A percentile compares a stretch with the other conserved stretches of the same genome.
phyloP scores from a whole-genome alignment of 2,329 filamentous ascomycete species.

The Colletotrichum australisinense region DNA sequence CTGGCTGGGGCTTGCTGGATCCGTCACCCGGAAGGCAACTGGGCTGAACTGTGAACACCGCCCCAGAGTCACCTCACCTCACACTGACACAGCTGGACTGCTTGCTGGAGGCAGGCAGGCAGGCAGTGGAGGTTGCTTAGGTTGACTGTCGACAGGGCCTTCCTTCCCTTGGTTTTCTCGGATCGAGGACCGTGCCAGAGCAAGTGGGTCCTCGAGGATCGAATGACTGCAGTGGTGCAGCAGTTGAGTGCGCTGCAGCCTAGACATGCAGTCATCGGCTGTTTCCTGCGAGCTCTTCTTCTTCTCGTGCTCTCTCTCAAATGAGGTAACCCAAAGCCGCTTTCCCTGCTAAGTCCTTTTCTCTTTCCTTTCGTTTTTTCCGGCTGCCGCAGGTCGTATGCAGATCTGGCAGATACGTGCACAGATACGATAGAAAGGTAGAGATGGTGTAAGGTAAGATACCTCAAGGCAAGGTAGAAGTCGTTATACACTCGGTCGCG shows the following conservation, averaged over 20 bases:
- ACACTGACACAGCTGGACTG: not conserved
- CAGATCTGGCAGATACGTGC: not conserved
- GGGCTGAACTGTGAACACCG: not conserved
- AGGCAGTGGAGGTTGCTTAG: not conserved
- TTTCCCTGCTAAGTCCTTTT: not conserved
- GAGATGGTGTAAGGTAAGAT: no score
- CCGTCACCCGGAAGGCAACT: not conserved
- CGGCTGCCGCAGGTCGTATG: not conserved
- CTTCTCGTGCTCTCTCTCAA: not conserved
- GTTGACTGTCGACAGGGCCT: not conserved
- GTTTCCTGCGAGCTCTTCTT: conserved; percentile 10
- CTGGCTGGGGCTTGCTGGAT: conserved; percentile 1
- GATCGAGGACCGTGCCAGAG: conserved; percentile 14
- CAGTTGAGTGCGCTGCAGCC: conserved; percentile 5
- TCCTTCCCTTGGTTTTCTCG: not conserved
- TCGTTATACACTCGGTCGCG: not conserved
- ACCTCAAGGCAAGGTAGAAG: no score
- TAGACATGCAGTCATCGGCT: conserved; percentile 17
- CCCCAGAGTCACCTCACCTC: conserved; percentile 2
- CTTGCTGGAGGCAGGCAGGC: not conserved
- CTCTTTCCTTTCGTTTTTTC: not conserved
- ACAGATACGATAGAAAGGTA: not conserved
- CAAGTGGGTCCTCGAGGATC: conserved; percentile 15
- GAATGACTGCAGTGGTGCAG: conserved; percentile 6
- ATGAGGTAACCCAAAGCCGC: not conserved